Base-by-base conservation (phyloP, 768 basidiomycete species). In the Suillus variegatus region DNA sequence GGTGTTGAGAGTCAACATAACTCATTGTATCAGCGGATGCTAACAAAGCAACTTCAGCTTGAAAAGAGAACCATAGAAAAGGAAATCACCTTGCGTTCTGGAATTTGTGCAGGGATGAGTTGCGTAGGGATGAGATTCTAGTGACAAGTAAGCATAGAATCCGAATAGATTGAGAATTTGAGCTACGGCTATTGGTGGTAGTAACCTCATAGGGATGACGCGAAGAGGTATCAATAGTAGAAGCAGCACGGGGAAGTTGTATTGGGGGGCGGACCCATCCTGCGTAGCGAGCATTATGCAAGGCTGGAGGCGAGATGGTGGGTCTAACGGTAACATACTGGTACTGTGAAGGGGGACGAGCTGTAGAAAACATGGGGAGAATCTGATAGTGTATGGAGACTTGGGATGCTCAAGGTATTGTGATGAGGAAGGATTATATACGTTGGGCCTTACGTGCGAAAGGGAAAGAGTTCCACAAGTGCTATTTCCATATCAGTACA, bases 241-340 rank as follows among this genome's bases (percentile, higher is more conserved):
- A 18, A 20, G 20, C 36, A 28, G 16, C 16, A 35, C 52, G 47
- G 9, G 55, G 64, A 28, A 61, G 36, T n/a, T 41, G 60, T 43
- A 16, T 38, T 49, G 20, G 38, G 35, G 61, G 13, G 16, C 12
- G 13, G 18, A 40, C 47, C 36, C 60, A 61, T 14, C 60, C 64
- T n/a, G 8, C 8, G 13, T 64, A 61, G 12, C 60, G 58, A 25
- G 60, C 46, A 49, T 47, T 43, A 32, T 62, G 44, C 18, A 62
- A 25, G 6, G 25, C 40, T 22, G 57, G 40, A 18, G 22, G 25
- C 6, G 40, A 16, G 16, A 9, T 25, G 9, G 40, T 18, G 4
- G 36, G 57, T 13, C 13, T 20, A 5, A 9, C 32, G 52, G 32
- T 8, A 20, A 54, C 5, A 32, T 35, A 54, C 18, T 54, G 52